These are phyloP conservation scores for Tuber microsphaerosporum DNA, from an alignment of 495 filamentous ascomycete species.

Conservation along the genomic window DNA sequence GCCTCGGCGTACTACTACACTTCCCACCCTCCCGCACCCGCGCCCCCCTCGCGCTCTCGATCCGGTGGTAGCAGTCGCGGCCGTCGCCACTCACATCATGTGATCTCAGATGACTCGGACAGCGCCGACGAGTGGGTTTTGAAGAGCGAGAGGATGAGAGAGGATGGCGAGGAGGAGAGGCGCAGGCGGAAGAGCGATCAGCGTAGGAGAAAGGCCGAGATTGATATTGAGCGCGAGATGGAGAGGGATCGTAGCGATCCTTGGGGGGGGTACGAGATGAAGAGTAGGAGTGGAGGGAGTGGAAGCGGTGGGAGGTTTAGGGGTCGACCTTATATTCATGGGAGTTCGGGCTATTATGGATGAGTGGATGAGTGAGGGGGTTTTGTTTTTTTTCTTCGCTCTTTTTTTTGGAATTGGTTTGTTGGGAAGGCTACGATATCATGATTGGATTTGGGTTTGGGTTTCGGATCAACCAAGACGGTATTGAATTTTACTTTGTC, in stretches of 20 bases:
- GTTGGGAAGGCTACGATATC: background rate
- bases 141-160: background rate
- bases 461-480: background rate
- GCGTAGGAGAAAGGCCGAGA: background rate
- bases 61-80: slow-evolving; percentile 14
- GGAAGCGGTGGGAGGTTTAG: background rate
- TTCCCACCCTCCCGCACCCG: slow-evolving; percentile 7
- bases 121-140: background rate
- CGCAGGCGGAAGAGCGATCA: background rate
- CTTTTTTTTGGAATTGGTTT: background rate
- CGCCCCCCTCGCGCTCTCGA: slow-evolving; percentile 23
- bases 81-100: background rate
- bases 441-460: background rate
- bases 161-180: background rate
- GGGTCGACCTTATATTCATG: background rate
- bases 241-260: background rate
- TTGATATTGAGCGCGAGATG: background rate
- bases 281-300: background rate
- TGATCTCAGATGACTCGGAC: background rate
- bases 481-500: slow-evolving; percentile 1
- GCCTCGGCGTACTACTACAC: slow-evolving; percentile 31
- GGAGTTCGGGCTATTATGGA: background rate
- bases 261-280: background rate
- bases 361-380: background rate
- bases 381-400: background rate